A percentile compares a stretch with the other conserved stretches of the same genome.
Evolutionary conservation across 352 stramenopile species (phyloP).

Genomic region (Phytopythium boreale): DNA sequence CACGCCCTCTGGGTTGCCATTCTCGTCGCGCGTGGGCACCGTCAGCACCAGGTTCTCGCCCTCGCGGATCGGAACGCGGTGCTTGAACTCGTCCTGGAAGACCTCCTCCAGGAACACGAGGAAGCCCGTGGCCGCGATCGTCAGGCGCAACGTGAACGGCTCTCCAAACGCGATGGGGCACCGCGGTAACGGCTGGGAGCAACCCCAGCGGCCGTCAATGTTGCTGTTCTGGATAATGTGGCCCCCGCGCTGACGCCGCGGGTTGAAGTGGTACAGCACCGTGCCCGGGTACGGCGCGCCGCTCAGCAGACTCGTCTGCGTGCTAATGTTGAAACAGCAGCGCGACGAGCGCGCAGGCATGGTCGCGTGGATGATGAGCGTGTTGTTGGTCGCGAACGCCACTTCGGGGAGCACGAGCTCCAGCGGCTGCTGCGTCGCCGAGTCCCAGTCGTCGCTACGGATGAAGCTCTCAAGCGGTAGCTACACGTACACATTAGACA

Average conservation of each 20-base stretch:
- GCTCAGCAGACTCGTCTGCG: slow-evolving; percentile 65
- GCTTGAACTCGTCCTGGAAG: slow-evolving; percentile 82
- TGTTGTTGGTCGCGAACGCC: slow-evolving; percentile 83
- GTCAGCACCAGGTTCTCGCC: slow-evolving; percentile 79
- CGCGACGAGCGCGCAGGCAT: slow-evolving; percentile 55
- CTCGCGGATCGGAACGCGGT: slow-evolving; percentile 80
- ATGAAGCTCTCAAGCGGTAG: slow-evolving; percentile 78
- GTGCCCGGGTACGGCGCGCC: slow-evolving; percentile 69
- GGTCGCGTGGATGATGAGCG: slow-evolving; percentile 76
- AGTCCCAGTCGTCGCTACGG: slow-evolving; percentile 77
- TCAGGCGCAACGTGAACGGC: slow-evolving; percentile 74
- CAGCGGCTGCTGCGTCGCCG: slow-evolving; percentile 45
- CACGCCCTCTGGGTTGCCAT: slow-evolving; percentile 65
- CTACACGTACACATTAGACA: slow-evolving; percentile 5
- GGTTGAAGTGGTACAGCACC: slow-evolving; percentile 82
- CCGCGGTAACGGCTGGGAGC: slow-evolving; percentile 55
- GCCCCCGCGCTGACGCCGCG: slow-evolving; percentile 53
- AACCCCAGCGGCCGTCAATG: slow-evolving; percentile 75
- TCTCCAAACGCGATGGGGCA: slow-evolving; percentile 75
- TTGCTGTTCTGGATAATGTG: slow-evolving; percentile 83
- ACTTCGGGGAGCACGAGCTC: slow-evolving; percentile 71
- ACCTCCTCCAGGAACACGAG: slow-evolving; percentile 79
- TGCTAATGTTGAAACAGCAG: slow-evolving; percentile 81
- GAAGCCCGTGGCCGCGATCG: slow-evolving; percentile 65
- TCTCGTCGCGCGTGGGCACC: slow-evolving; percentile 72